A percentile compares a stretch with the other conserved stretches of the same genome.
phyloP scores from a whole-genome alignment of 495 filamentous ascomycete genomes.

The Xylaria longipes region DNA sequence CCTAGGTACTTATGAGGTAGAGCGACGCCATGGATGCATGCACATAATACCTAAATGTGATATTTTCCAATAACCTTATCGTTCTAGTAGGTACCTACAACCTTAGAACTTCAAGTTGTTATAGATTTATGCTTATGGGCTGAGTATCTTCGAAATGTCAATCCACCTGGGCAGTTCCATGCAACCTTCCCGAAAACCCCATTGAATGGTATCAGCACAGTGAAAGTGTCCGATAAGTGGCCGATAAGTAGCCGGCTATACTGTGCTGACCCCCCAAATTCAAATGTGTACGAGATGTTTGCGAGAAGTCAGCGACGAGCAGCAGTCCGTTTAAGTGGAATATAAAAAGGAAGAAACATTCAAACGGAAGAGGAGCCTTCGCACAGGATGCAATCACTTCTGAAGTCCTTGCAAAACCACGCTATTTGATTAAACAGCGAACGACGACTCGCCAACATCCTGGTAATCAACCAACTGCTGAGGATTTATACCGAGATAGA shows the following conservation, averaged over 20 bases:
- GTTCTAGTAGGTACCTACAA: too few species aligned
- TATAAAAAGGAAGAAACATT: not conserved
- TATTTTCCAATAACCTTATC: not conserved
- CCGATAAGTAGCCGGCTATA: slow-evolving; percentile 29
- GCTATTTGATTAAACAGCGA: not conserved
- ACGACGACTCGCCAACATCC: not conserved
- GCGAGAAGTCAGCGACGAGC: slow-evolving; percentile 32
- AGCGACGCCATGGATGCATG: too few species aligned
- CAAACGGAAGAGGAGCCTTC: not conserved
- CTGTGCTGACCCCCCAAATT: not conserved
- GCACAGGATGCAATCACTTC: not conserved
- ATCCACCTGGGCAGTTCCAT: too few species aligned
- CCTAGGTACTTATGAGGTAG: not conserved
- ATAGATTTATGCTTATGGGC: not conserved
- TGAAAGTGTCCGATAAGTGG: slow-evolving; percentile 28
- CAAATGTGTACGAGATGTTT: slow-evolving; percentile 31
- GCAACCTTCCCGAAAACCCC: too few species aligned
- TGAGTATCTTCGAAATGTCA: not conserved
- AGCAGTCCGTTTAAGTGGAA: not conserved
- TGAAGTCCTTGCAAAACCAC: not conserved
- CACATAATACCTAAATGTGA: not conserved
- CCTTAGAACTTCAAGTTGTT: not conserved
- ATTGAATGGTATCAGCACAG: slow-evolving; percentile 12
- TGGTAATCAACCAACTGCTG: not conserved
- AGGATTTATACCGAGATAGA: not conserved